Percentiles rank a stretch among this genome's conserved stretches.
Evolutionary conservation across 352 stramenopile genomes (phyloP).

Genomic region (Thalassiosira livingstoniorum): DNA sequence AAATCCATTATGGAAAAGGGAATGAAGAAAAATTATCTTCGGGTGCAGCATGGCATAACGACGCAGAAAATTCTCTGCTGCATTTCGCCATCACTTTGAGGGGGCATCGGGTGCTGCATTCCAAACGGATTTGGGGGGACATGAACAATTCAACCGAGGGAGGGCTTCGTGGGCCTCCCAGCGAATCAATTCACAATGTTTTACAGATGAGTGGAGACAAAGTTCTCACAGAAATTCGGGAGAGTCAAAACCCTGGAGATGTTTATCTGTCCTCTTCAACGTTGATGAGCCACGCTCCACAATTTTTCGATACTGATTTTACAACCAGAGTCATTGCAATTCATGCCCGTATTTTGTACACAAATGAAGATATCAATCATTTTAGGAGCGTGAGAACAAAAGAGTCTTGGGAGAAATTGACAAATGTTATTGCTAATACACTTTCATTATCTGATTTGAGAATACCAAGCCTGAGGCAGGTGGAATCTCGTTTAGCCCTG

Average conservation of each 20-base stretch:
- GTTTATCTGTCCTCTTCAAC: conserved; percentile 35
- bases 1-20: conserved; percentile 36
- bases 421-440: conserved; percentile 27
- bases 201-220: conserved; percentile 1
- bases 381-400: conserved; percentile 33
- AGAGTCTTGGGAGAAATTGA: conserved; percentile 31
- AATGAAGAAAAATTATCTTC: conserved; percentile 43
- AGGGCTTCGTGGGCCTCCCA: no score
- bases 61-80: conserved; percentile 37
- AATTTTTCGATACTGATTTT: conserved; percentile 46
- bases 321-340: conserved; percentile 28
- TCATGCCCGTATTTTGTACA: conserved; percentile 40
- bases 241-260: conserved; percentile 29
- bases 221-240: conserved; percentile 10
- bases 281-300: conserved; percentile 32
- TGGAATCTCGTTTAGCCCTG: conserved; percentile 14
- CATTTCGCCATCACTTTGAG: conserved; percentile 40
- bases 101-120: conserved; percentile 35
- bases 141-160: no score
- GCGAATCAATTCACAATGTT: no score
- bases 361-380: conserved; percentile 26
- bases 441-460: conserved; percentile 20
- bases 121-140: conserved; percentile 15
- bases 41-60: conserved; percentile 32
- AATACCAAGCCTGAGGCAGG: conserved; percentile 32